These are phyloP conservation scores for Solanum sitiens DNA, from an alignment of 257 asterid genomes.

Conservation along the genomic window DNA sequence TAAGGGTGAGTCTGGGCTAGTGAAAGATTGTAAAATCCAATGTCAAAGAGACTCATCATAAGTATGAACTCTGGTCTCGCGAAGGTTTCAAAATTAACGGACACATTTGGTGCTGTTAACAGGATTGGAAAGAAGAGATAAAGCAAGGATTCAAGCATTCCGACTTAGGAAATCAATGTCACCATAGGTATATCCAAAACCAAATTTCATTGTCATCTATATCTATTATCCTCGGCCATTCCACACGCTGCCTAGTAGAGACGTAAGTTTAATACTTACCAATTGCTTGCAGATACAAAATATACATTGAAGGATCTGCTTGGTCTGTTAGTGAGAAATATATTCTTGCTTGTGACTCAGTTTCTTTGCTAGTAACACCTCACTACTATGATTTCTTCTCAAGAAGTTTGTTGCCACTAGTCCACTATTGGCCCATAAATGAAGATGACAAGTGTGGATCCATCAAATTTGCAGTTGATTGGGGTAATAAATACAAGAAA, in stretches of 20 bases:
- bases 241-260: not conserved
- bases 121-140: constrained; percentile 19
- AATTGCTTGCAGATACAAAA: constrained; percentile 12
- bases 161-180: constrained; percentile 13
- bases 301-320: constrained; percentile 23
- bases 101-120: not conserved
- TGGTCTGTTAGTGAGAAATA: constrained; percentile 28
- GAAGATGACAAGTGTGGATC: constrained; percentile 16
- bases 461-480: constrained; percentile 17
- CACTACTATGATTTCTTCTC: constrained; percentile 22
- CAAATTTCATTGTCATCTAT: not conserved
- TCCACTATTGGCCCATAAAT: constrained; percentile 25
- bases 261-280: not conserved
- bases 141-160: constrained; percentile 16
- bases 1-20: not conserved
- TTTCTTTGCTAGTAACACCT: constrained; percentile 14
- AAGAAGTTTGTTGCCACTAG: constrained; percentile 12
- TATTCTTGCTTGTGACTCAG: constrained; percentile 22
- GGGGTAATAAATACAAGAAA: constrained; percentile 17
- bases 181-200: constrained; percentile 4
- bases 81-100: not conserved
- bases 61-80: not conserved
- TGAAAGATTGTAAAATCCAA: not conserved
- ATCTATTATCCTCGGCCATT: not conserved
- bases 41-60: not conserved